These are phyloP conservation scores for Chaetomium sp. DNA, from an alignment of 2,329 filamentous ascomycete species.

Conservation along the genomic window DNA sequence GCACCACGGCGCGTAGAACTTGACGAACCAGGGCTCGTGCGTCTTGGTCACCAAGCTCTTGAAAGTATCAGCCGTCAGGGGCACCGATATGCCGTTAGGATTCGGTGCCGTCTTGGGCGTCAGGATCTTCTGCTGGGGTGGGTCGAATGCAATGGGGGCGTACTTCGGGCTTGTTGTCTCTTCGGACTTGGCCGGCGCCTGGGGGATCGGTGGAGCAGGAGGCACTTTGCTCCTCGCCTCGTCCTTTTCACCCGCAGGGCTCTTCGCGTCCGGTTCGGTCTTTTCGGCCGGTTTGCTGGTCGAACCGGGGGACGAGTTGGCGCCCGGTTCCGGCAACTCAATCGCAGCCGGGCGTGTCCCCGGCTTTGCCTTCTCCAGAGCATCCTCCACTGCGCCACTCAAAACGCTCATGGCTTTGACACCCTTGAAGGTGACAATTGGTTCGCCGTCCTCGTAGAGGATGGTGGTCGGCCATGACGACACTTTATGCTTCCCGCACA, in stretches of 20 bases:
- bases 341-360: constrained; percentile 72
- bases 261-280: constrained; percentile 13
- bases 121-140: constrained; percentile 48
- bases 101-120: constrained; percentile 67
- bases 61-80: constrained; percentile 82
- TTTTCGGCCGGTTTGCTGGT: constrained; percentile 7
- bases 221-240: constrained; percentile 1
- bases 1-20: constrained; percentile 98
- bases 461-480: constrained; percentile 73
- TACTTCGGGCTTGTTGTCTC: constrained; percentile 38
- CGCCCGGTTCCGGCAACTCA: constrained; percentile 72
- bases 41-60: constrained; percentile 82
- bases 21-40: constrained; percentile 95
- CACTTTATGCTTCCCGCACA: constrained; percentile 71
- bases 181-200: constrained; percentile 30
- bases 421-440: constrained; percentile 65
- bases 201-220: not conserved
- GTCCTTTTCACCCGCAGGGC: not conserved
- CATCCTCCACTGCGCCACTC: constrained; percentile 72
- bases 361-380: constrained; percentile 75
- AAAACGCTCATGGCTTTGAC: constrained; percentile 67
- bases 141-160: constrained; percentile 27
- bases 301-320: constrained; percentile 39
- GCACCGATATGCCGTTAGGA: constrained; percentile 70
- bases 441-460: constrained; percentile 77